Percentiles rank a stretch among this genome's conserved stretches.
Conservation (phyloP, 805 yeast genomes). For the Pichia thaimueangensis region DNA sequence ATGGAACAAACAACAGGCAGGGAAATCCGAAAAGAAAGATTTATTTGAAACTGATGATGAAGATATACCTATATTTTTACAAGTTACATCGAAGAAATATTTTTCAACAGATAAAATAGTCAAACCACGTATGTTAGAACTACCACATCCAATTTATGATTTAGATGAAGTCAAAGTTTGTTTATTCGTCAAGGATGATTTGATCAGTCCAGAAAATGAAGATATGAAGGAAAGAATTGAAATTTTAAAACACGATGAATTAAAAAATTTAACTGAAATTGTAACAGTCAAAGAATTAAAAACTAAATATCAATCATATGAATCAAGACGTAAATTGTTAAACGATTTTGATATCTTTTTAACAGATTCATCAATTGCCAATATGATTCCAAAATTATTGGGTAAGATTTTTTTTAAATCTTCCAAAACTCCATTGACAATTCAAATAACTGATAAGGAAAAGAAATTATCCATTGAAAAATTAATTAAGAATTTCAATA, state of each 20-base stretch:
- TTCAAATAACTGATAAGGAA: conserved; percentile 33
- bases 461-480: conserved; percentile 36
- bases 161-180: conserved; percentile 43
- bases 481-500: conserved; percentile 51
- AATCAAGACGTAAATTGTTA: conserved; percentile 72
- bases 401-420: conserved; percentile 70
- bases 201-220: conserved; percentile 39
- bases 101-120: conserved; percentile 53
- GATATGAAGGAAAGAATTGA: conserved; percentile 42
- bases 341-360: conserved; percentile 68
- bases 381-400: conserved; percentile 73
- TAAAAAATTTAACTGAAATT: conserved; percentile 46
- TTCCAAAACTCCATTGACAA: conserved; percentile 62
- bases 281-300: conserved; percentile 70
- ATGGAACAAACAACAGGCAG: conserved; percentile 37
- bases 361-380: conserved; percentile 76
- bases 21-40: conserved; percentile 27
- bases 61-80: conserved; percentile 49
- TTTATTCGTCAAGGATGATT: conserved; percentile 61
- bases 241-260: conserved; percentile 27
- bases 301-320: conserved; percentile 81
- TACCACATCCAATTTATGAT: conserved; percentile 42
- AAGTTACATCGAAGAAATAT: conserved; percentile 59
- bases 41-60: conserved; percentile 59
- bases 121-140: conserved; percentile 45